Conservation (phyloP, 2,329 filamentous ascomycete species). For the Biscogniauxia mediterranea region DNA sequence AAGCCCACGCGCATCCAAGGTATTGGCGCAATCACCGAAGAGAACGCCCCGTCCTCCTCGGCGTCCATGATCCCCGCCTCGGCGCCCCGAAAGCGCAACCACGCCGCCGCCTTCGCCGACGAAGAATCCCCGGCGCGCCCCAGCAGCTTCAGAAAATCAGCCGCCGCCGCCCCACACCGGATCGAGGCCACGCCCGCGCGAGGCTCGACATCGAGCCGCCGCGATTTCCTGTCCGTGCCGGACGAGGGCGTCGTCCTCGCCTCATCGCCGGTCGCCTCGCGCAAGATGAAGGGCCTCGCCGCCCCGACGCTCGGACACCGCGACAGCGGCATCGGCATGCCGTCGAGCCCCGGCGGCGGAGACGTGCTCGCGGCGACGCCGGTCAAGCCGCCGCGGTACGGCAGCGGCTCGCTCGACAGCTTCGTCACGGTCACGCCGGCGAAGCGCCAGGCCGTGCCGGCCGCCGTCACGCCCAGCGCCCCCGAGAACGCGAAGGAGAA, state of each 20-base stretch:
- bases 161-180: slow-evolving; percentile 4
- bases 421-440: slow-evolving; percentile 25
- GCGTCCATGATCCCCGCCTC: slow-evolving; percentile 43
- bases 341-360: slow-evolving; percentile 27
- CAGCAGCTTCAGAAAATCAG: slow-evolving; percentile 26
- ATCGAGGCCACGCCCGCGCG: slow-evolving; percentile 27
- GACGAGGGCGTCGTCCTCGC: slow-evolving; percentile 30
- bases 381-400: slow-evolving; percentile 30
- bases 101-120: slow-evolving; percentile 32
- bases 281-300: slow-evolving; percentile 22
- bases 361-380: slow-evolving; percentile 36
- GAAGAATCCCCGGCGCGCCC: slow-evolving; percentile 30
- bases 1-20: slow-evolving; percentile 29
- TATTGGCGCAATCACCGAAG: slow-evolving; percentile 13
- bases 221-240: slow-evolving; percentile 19
- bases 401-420: slow-evolving; percentile 18
- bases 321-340: slow-evolving; percentile 32
- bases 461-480: too few species aligned
- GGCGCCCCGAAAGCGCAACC: slow-evolving; percentile 33
- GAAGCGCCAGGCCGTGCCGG: slow-evolving; percentile 17
- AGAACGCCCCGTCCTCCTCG: slow-evolving; percentile 35
- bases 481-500: not conserved
- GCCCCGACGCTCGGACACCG: slow-evolving; percentile 16
- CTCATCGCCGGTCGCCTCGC: slow-evolving; percentile 30
- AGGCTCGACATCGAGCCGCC: slow-evolving; percentile 12